Evolutionary conservation across 2,329 filamentous ascomycete species (phyloP).

Genomic region (Fusarium sp.): DNA sequence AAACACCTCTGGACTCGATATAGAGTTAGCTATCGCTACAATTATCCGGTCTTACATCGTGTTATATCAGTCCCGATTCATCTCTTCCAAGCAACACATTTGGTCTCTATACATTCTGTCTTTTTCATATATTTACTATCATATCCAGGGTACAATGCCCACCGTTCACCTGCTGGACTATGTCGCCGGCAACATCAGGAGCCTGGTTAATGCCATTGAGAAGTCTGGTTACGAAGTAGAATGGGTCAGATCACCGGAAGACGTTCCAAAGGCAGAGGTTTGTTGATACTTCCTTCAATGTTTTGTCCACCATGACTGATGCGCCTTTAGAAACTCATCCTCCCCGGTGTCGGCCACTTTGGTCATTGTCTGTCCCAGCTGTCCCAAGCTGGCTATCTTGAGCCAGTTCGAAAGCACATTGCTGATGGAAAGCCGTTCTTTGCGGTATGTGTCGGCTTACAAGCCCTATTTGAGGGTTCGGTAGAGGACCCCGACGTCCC

Average conservation of each 20-base stretch:
- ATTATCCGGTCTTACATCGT: neutral
- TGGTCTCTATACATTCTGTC: constrained; percentile 1
- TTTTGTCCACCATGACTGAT: constrained; percentile 15
- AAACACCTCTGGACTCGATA: constrained; percentile 9
- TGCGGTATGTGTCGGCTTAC: constrained; percentile 95
- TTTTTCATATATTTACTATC: constrained; percentile 14
- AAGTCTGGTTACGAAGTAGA: constrained; percentile 92
- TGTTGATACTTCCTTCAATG: constrained; percentile 37
- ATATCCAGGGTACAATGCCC: constrained; percentile 65
- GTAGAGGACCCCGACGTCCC: constrained; percentile 77
- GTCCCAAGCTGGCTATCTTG: constrained; percentile 81
- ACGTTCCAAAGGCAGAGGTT: constrained; percentile 88
- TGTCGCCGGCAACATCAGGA: constrained; percentile 95
- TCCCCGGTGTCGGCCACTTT: constrained; percentile 97
- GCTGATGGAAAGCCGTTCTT: constrained; percentile 95
- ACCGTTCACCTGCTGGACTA: constrained; percentile 86
- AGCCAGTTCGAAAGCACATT: constrained; percentile 85
- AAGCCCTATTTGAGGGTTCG: constrained; percentile 89
- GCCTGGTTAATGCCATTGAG: constrained; percentile 96
- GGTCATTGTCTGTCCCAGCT: constrained; percentile 94
- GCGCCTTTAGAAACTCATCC: constrained; percentile 79
- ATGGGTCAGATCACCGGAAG: constrained; percentile 87
- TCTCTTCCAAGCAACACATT: neutral
- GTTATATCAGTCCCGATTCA: neutral
- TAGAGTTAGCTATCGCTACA: constrained; percentile 30